These are phyloP conservation scores for Gnomoniopsis sp. DNA, from an alignment of 2,329 filamentous ascomycete species.

Conservation along the genomic window DNA sequence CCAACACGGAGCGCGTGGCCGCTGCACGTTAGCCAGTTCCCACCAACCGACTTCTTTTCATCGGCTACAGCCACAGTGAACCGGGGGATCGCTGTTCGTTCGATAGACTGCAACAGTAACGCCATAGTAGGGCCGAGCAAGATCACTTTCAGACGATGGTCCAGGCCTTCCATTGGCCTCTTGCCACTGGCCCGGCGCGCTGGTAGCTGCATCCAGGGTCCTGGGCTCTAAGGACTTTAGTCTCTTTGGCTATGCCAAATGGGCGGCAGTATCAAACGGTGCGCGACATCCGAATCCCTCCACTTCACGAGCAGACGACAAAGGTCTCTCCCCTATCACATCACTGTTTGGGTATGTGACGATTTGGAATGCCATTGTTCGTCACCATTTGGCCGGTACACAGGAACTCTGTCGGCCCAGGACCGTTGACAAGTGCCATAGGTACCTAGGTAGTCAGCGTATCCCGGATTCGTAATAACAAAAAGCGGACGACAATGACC, in stretches of 20 bases:
- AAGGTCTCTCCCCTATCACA: not conserved
- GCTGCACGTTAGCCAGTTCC: not conserved
- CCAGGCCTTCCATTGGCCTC: not conserved
- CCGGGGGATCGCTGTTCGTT: not conserved
- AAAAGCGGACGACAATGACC: not conserved
- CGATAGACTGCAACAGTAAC: not conserved
- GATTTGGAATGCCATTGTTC: not conserved
- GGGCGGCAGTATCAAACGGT: no score
- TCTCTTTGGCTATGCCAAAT: not conserved
- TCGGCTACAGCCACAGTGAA: not conserved
- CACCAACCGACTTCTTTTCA: not conserved
- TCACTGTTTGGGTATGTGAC: not conserved
- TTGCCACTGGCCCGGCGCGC: not conserved
- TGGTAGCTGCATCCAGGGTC: not conserved
- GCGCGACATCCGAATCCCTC: not conserved
- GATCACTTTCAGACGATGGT: not conserved
- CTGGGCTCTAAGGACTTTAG: not conserved
- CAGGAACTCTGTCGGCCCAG: no score
- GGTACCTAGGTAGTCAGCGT: not conserved
- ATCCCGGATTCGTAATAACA: not conserved
- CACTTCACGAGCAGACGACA: not conserved
- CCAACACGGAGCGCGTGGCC: not conserved
- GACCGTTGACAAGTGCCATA: no score
- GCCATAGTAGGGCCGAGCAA: not conserved
- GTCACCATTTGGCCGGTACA: not conserved